Conservation (phyloP, 306 rosid species). For the Dalbergia cochinchinensis region DNA sequence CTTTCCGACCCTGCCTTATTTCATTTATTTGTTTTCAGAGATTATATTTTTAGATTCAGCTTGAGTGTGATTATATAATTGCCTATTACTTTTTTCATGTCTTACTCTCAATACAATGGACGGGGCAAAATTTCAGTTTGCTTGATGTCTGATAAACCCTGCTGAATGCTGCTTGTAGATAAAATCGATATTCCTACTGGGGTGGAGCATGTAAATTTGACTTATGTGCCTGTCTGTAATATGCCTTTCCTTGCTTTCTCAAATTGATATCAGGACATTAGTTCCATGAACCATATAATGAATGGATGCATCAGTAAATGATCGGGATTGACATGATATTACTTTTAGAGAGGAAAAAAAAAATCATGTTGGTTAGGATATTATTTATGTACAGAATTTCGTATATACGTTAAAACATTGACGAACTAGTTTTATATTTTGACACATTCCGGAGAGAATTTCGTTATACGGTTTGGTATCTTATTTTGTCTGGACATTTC, state of each 20-base stretch:
- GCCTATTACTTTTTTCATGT: slow-evolving; percentile 21
- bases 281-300: background rate
- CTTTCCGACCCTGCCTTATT: slow-evolving; percentile 47
- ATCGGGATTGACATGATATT: background rate
- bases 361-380: no score
- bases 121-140: slow-evolving; percentile 44
- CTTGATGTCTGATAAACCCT: slow-evolving; percentile 34
- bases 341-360: no score
- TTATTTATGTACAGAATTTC: no score
- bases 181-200: slow-evolving; percentile 9
- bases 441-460: no score
- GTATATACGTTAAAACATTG: no score
- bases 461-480: background rate
- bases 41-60: slow-evolving; percentile 32
- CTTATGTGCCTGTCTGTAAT: background rate
- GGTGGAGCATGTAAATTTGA: slow-evolving; percentile 33
- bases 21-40: slow-evolving; percentile 48
- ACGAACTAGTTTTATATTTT: no score
- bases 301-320: background rate
- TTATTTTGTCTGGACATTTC: background rate
- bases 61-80: slow-evolving; percentile 47
- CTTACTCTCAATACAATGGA: slow-evolving; percentile 24
- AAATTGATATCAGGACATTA: slow-evolving; percentile 8
- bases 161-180: slow-evolving; percentile 39
- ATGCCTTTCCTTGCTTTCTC: background rate